A percentile compares a stretch with the other conserved stretches of the same genome.
Conservation (phyloP, 108 stramenopile species). For the Discostella pseudostelligera region DNA sequence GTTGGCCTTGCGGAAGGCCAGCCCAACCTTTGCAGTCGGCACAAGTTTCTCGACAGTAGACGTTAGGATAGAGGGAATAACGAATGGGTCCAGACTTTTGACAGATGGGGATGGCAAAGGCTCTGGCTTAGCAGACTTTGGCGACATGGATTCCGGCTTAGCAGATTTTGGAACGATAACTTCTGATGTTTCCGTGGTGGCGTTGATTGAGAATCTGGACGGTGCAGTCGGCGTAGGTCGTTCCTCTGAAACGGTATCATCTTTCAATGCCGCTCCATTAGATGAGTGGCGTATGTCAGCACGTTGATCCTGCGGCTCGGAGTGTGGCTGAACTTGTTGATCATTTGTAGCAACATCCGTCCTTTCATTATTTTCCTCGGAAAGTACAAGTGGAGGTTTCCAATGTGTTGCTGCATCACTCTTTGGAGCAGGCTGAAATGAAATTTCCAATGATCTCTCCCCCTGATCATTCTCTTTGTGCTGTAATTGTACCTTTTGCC, state of each 20-base stretch:
- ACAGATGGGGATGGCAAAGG: too few relatives aligned
- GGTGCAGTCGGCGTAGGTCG: too few relatives aligned
- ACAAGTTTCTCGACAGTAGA: slow-evolving; percentile 17
- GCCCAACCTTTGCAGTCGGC: slow-evolving; percentile 33
- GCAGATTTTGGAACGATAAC: neutral
- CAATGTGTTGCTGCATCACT: neutral
- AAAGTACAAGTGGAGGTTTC: neutral
- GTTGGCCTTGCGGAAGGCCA: slow-evolving; percentile 35
- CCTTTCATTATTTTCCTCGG: slow-evolving; percentile 1
- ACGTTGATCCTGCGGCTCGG: neutral
- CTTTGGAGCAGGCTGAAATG: neutral
- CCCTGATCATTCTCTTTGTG: neutral
- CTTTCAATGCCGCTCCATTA: too few relatives aligned
- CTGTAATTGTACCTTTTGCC: neutral
- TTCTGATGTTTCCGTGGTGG: neutral
- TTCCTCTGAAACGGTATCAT: too few relatives aligned
- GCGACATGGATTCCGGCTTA: neutral
- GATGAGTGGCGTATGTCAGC: neutral
- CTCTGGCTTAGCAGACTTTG: neutral
- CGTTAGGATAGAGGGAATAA: slow-evolving; percentile 22
- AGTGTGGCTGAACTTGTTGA: neutral
- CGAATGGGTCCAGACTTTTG: slow-evolving; percentile 24
- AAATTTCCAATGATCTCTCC: neutral
- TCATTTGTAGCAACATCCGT: neutral
- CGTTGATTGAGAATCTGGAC: neutral